Conservation (phyloP, 371 early-diverging fungal genomes). For the Mortierella sp. region DNA sequence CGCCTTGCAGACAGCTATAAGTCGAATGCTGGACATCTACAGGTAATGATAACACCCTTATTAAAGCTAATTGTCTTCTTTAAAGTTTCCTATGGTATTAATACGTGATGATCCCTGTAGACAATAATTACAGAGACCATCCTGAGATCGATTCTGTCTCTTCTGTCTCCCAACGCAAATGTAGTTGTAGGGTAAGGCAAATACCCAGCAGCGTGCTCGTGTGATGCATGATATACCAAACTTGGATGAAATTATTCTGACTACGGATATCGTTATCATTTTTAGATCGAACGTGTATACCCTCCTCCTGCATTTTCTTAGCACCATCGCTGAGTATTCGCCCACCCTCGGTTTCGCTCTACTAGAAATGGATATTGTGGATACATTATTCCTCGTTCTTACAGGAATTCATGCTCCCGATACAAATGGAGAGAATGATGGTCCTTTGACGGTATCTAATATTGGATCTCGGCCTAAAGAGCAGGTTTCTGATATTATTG, state of each 20-base stretch:
- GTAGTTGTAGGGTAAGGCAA: constrained; percentile 40
- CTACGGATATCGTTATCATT: constrained; percentile 15
- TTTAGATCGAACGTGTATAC: constrained; percentile 67
- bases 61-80: not conserved
- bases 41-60: constrained; percentile 40
- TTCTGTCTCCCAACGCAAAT: constrained; percentile 40
- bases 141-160: constrained; percentile 33
- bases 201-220: not conserved
- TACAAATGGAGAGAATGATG: constrained; percentile 25
- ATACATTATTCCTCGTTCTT: constrained; percentile 68
- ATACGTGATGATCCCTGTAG: constrained; percentile 8
- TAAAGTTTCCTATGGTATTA: not conserved
- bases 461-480: constrained; percentile 62
- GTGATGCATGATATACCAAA: not conserved
- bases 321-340: constrained; percentile 71
- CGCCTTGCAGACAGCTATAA: constrained; percentile 74
- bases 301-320: constrained; percentile 72
- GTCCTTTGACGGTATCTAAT: constrained; percentile 45
- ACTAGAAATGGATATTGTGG: constrained; percentile 67
- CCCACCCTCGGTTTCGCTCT: constrained; percentile 69
- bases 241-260: not conserved
- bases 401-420: constrained; percentile 61
- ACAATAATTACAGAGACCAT: constrained; percentile 61
- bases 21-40: constrained; percentile 64
- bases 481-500: constrained; percentile 64